Base-by-base conservation (phyloP, 208 protist genomes). In the Naegleria gruberi region DNA sequence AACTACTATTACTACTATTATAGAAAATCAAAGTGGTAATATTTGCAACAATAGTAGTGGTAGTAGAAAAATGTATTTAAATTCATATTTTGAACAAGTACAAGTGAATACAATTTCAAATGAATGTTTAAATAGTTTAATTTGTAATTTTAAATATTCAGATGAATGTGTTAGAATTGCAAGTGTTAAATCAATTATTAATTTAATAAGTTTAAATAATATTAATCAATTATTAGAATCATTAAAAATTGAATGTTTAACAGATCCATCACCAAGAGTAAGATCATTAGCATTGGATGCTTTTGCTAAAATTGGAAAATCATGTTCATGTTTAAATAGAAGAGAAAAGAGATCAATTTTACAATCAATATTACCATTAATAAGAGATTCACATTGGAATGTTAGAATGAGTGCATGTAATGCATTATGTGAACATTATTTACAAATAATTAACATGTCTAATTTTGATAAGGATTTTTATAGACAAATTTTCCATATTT, bases 361-460 rank as follows among this genome's bases (percentile, higher is more conserved):
- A 10, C 30, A 10, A 30, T 23, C 0, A 46, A 86, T 86, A 86
- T 30, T 46, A 34, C 82, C 82, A 86, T 44, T 86, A 12, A 45
- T 86, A 46, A 86, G 45, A 40, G 82, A 86, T 44, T 37, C 37
- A n/a, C 82, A 86, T 46, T 86, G 82, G 82, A 86, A 86, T 37
- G 82, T 86, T 0, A 86, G 82, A 46, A 26, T 46, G 42, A 40
- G 40, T 47, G 82, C 82, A 42, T 42, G 34, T 34, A 15, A 30
- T 47, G 37, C 82, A 8, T 17, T 86, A 15, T 65, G 19, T 65
- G 15, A 23, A 30, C 51, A 65, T 65, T 19, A 65, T 65, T 4
- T 65, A 23, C 51, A 65, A 3, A 65, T 65, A 30, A 10, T 65
- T 65, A 10, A 65, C 15, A 65, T 65, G 51, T 30, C 42, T n/a